Base-by-base conservation (phyloP, 2,329 filamentous ascomycete genomes). In the Arthroderma sp. region DNA sequence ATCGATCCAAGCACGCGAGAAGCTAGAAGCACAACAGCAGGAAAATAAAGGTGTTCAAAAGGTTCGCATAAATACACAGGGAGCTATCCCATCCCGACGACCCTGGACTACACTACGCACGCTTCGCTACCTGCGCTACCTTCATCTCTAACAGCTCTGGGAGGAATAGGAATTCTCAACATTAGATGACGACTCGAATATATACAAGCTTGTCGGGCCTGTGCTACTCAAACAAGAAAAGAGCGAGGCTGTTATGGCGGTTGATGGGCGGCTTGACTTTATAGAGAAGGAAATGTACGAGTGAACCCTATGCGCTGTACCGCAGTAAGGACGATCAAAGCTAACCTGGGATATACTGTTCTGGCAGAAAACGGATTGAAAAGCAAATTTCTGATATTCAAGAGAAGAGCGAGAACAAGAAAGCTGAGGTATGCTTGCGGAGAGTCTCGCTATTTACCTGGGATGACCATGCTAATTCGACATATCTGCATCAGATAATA, bases 151-250 rank as follows among this genome's bases (percentile, higher is more conserved):
- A 50, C 22, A 22, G 34, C 10, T 43, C 32, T 31, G 31, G 29
- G 6, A 4, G 38, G 29, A 5, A 33, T 30, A 91, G 81, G 89
- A 96, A 64, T 96, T 96, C 62, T 73, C 78, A 36, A 73, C 75
- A 44, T 72, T 96, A 47, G 77, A 80, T 55, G 81, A 88, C 33
- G 83, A 82, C 54, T 83, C 93, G 57, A 85, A 80, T 51, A 94
- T 98, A 63, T 98, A 94, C 77, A 98, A 96, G 67, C 78, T 95
- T 36, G 80, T 94, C 39, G 91, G 91, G 0, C 91, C 91, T 0
- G 85, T 96, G 5, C 69, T 98, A 33, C 66, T 98, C 57, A 95
- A 96, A 72, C 91, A 98, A 65, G 91, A 96, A 47, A 88, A 85
- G 63, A 69, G 78, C 1, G 91, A 98, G 62, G 91, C 91, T 0